These are phyloP conservation scores for Stagonosporopsis rhizophila DNA, from an alignment of 2,329 filamentous ascomycete species.

Conservation along the genomic window DNA sequence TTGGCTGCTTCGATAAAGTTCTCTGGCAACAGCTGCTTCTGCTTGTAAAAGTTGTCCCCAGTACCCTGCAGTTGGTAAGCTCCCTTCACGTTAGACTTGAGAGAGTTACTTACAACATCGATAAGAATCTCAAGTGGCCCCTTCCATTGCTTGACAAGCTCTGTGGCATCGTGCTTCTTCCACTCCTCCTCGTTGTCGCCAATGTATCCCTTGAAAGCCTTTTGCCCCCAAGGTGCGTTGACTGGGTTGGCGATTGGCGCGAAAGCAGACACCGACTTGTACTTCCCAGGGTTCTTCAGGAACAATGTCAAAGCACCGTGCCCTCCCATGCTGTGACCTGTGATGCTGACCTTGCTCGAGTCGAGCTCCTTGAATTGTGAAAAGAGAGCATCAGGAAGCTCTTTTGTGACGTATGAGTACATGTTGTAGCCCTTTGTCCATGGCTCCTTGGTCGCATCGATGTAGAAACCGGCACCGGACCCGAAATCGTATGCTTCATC, in stretches of 20 bases:
- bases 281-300: constrained; percentile 88
- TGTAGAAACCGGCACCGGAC: constrained; percentile 89
- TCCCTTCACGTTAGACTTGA: neutral
- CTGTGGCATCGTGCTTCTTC: constrained; percentile 90
- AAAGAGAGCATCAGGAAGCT: constrained; percentile 83
- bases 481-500: constrained; percentile 93
- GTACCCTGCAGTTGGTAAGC: constrained; percentile 68
- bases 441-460: constrained; percentile 80
- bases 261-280: constrained; percentile 88
- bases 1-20: constrained; percentile 84
- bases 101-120: constrained; percentile 72
- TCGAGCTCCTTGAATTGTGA: constrained; percentile 76
- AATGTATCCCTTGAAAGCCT: constrained; percentile 92
- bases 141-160: constrained; percentile 80
- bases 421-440: constrained; percentile 86
- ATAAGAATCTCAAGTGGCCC: constrained; percentile 78
- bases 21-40: constrained; percentile 89
- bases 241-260: constrained; percentile 88
- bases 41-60: constrained; percentile 95
- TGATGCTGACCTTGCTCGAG: constrained; percentile 74
- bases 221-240: constrained; percentile 90
- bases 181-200: constrained; percentile 77
- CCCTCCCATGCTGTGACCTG: constrained; percentile 96
- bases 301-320: constrained; percentile 93
- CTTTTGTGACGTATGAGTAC: constrained; percentile 89